Conservation (phyloP, 2,329 filamentous ascomycete genomes). For the Colletotrichum endophyticum region DNA sequence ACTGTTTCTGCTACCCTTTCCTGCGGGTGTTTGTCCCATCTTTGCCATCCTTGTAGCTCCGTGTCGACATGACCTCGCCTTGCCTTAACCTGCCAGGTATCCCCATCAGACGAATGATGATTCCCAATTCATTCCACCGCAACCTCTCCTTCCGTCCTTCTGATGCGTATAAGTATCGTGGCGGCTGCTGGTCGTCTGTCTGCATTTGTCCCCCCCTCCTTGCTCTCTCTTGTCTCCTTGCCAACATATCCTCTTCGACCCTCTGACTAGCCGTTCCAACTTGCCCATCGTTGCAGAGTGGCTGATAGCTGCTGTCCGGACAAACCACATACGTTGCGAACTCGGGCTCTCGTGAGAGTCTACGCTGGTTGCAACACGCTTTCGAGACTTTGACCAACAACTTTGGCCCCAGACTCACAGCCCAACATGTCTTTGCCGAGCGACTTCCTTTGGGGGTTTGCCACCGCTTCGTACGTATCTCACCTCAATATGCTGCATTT, state of each 20-base stretch:
- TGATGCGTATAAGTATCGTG: slow-evolving; percentile 14
- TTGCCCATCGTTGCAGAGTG: not conserved
- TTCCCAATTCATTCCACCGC: not conserved
- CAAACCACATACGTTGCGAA: not conserved
- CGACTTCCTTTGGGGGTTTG: slow-evolving; percentile 82
- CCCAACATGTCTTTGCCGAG: slow-evolving; percentile 62
- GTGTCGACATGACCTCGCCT: not conserved
- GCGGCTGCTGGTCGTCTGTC: not conserved
- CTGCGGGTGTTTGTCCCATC: slow-evolving; percentile 13
- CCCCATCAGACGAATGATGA: not conserved
- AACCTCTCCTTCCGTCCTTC: not conserved
- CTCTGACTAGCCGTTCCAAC: not conserved
- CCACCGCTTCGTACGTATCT: slow-evolving; percentile 70
- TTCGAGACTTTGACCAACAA: not conserved
- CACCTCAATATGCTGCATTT: not conserved
- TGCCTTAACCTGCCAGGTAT: slow-evolving; percentile 1
- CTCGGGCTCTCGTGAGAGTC: not conserved
- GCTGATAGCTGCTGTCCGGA: not conserved
- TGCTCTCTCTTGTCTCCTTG: not conserved
- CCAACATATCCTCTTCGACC: not conserved
- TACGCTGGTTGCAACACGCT: not conserved
- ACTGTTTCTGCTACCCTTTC: not conserved
- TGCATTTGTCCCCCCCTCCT: not conserved
- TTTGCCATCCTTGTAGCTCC: not conserved
- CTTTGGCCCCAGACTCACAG: not conserved